Evolutionary conservation across 176 grass and related monocot species (phyloP), one percentile per base, ranked within the genome.

Genomic region (Paspalum notatum): DNA sequence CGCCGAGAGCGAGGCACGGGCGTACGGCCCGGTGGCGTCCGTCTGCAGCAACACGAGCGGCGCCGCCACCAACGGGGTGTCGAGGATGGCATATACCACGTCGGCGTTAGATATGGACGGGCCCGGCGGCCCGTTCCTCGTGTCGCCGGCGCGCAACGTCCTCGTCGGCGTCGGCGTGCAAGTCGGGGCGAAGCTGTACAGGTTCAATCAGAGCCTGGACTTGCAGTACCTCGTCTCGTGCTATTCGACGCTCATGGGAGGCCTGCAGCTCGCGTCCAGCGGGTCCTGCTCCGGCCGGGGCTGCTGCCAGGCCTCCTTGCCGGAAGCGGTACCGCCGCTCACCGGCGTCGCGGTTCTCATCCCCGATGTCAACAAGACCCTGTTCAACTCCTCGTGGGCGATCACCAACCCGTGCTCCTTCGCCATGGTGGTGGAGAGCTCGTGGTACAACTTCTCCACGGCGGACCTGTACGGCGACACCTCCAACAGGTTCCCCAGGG

Each of bases 361-460:
- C 9, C 1, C 63, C 32, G 32, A 32, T 32, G 32, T 32, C 21
- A 59, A 2, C 10, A 9, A 12, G 18, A 22, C 8, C 21, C 21
- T 25, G 3, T 12, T 25, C 0, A 59, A 5, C 38, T 20, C 63
- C 5, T 1, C 2, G 39, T 43, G 39, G 64, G 7, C 7, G 40
- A 67, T 32, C 32, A 32, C 39, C 18, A 67, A 22, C 11, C 65
- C 65, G 1, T 67, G 65, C 40, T 12, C 65, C 40, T 67, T 22
- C 5, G 65, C 20, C 18, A 67, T 44, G 65, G 9, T 67, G 5
- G 65, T 67, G 40, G 65, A 67, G 40, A 0, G 21, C 0, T 67
- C 65, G 7, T 44, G 65, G 40, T 67, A 67, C 65, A 67, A 67
- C 65, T 67, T 67, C 65, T 67, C 40, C 5, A 67, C 40, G 20